phyloP scores from a whole-genome alignment of 495 filamentous ascomycete genomes.

The Lasiosphaeriaceae sp. region DNA sequence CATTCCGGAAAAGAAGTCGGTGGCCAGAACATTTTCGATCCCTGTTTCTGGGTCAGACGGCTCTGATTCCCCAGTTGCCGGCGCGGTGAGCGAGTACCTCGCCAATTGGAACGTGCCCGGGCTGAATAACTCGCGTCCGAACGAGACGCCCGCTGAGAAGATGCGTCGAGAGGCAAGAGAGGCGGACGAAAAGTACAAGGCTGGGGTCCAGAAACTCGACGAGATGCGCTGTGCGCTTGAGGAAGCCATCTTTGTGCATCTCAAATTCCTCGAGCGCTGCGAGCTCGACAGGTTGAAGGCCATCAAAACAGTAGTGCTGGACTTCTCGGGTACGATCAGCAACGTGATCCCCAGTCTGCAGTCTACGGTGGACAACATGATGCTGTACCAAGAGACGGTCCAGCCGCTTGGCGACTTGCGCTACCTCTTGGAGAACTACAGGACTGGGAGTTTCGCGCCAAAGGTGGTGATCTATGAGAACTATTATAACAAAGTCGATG shows the following conservation, averaged over 20 bases:
- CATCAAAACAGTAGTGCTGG: slow-evolving; percentile 94
- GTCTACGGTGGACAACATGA: slow-evolving; percentile 94
- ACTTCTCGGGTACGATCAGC: slow-evolving; percentile 96
- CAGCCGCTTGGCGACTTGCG: slow-evolving; percentile 87
- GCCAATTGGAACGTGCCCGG: slow-evolving; percentile 73
- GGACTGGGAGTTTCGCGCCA: slow-evolving; percentile 87
- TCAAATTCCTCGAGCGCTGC: slow-evolving; percentile 96
- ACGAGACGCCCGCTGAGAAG: slow-evolving; percentile 84
- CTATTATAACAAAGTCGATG: slow-evolving; percentile 97
- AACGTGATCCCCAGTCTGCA: slow-evolving; percentile 97
- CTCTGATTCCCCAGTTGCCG: slow-evolving; percentile 67
- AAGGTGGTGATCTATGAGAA: slow-evolving; percentile 95
- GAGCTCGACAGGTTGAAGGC: slow-evolving; percentile 94
- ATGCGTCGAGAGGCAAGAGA: slow-evolving; percentile 86
- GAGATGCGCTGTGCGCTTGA: slow-evolving; percentile 88
- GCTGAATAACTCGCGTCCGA: slow-evolving; percentile 75
- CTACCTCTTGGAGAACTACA: slow-evolving; percentile 96
- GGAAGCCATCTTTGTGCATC: slow-evolving; percentile 85
- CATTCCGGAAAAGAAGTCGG: slow-evolving; percentile 78
- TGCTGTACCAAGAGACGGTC: slow-evolving; percentile 97
- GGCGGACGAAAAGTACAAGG: slow-evolving; percentile 91
- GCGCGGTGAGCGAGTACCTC: slow-evolving; percentile 81
- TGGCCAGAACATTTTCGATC: slow-evolving; percentile 68
- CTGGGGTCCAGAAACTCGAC: slow-evolving; percentile 77
- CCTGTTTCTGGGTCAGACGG: slow-evolving; percentile 49